Evolutionary conservation across 108 stramenopile species (phyloP), one percentile per base, ranked within the genome.

Genomic region (Skeletonema marinoi): DNA sequence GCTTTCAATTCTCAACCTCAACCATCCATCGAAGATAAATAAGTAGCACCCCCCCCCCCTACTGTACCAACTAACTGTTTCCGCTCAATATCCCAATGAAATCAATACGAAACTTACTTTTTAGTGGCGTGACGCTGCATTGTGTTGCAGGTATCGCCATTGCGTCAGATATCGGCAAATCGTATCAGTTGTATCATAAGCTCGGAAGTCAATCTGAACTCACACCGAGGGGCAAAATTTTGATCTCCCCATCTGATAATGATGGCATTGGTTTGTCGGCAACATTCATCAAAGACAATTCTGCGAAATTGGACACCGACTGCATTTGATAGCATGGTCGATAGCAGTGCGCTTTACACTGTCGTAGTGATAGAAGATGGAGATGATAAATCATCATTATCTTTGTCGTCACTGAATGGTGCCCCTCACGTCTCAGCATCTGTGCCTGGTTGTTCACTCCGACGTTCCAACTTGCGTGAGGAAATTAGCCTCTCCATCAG

Each of bases 401-500:
- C 39, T 35, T 63, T 58, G 65, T 65, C 33, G 12, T 51, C 58
- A n/a, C 32, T 32, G 30, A 58, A 16, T n/a, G 59, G 61, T 58
- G 21, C 32, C 36, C 66, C 39, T 16, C 38, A 66, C 33, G 80
- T 81, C 25, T 74, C 80, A 14, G 74, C 80, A 54, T 81, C 80
- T 12, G 80, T 81, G 38, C 70, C 80, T n/a, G 80, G 80, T 19
- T 81, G 80, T 54, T 81, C 80, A 21, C 59, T 81, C 58, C 73
- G 80, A 16, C 65, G 80, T 13, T 70, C 80, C 39, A 81, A 81
- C 51, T 70, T 81, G 4, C 32, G 90, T n/a, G 93, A 94, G 58
- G 88, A 91, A 75, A 85, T 92, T 59, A 75, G 71, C 1, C 36
- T 94, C 10, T 88, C 89, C 8, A 71, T 94, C 50, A 82, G 86